Conservation (phyloP, 495 filamentous ascomycete genomes). For the Thermothielavioides terrestris region DNA sequence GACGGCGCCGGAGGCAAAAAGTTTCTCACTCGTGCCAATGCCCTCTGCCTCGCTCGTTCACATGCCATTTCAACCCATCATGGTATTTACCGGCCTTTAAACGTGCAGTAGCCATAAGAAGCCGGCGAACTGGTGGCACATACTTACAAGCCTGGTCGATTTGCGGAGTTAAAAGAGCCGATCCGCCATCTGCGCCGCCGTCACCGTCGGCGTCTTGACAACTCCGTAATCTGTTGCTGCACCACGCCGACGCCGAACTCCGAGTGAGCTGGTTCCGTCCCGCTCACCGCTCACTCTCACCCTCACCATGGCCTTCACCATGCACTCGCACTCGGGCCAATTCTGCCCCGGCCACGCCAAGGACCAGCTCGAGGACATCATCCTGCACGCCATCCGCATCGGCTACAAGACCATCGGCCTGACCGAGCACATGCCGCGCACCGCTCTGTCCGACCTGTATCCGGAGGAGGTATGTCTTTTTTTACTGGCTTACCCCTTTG, state of each 20-base stretch:
- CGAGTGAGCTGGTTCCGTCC: no score
- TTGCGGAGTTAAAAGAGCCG: no score
- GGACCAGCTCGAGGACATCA: slow-evolving; percentile 72
- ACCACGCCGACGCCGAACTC: no score
- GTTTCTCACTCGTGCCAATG: no score
- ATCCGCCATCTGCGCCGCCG: no score
- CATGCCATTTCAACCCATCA: neutral
- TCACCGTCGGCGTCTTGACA: no score
- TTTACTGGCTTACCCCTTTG: neutral
- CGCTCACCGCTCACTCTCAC: neutral
- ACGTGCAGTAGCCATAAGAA: no score
- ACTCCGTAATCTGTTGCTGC: no score
- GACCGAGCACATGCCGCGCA: slow-evolving; percentile 95
- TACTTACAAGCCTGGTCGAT: neutral
- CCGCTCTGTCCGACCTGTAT: slow-evolving; percentile 64
- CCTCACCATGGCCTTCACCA: slow-evolving; percentile 80
- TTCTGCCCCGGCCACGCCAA: slow-evolving; percentile 88
- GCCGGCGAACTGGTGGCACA: neutral
- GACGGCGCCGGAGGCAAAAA: no score
- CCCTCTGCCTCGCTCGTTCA: no score
- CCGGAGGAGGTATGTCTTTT: slow-evolving; percentile 69
- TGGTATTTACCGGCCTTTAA: no score
- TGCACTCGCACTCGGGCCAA: slow-evolving; percentile 96
- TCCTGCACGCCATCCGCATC: slow-evolving; percentile 66
- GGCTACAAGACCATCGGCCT: slow-evolving; percentile 76